A percentile compares a stretch with the other conserved stretches of the same genome.
phyloP scores from a whole-genome alignment of 306 rosid species.

The Abrus precatorius region DNA sequence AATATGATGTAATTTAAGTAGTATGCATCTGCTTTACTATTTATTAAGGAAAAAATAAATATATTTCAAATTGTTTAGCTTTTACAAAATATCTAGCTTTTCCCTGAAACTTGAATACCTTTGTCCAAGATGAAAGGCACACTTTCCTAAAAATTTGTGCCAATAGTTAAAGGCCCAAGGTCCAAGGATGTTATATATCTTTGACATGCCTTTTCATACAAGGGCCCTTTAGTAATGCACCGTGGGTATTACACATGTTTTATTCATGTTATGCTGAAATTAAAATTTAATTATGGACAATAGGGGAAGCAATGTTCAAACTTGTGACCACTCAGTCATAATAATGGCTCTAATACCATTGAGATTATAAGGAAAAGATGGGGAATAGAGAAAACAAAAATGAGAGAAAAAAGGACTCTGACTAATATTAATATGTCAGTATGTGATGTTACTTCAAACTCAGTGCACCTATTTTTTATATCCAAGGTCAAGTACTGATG shows the following conservation, averaged over 20 bases:
- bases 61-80: background rate
- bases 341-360: background rate
- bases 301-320: background rate
- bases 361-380: background rate
- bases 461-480: background rate
- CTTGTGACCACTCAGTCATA: background rate
- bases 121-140: background rate
- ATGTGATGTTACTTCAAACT: background rate
- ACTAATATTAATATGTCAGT: background rate
- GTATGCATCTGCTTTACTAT: conserved; percentile 4
- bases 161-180: background rate
- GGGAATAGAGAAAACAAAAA: background rate
- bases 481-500: background rate
- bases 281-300: conserved; percentile 14
- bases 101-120: conserved; percentile 5
- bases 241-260: background rate
- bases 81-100: conserved; percentile 12
- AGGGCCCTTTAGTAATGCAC: conserved; percentile 13
- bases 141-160: background rate
- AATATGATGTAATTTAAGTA: conserved; percentile 5
- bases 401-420: background rate
- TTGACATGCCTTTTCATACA: background rate
- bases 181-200: conserved; percentile 21
- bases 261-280: background rate
- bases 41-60: background rate